Percentiles rank a stretch among this genome's conserved stretches.
These are phyloP conservation scores for Penicillium maclennaniae DNA, from an alignment of 495 filamentous ascomycete species.

Conservation along the genomic window DNA sequence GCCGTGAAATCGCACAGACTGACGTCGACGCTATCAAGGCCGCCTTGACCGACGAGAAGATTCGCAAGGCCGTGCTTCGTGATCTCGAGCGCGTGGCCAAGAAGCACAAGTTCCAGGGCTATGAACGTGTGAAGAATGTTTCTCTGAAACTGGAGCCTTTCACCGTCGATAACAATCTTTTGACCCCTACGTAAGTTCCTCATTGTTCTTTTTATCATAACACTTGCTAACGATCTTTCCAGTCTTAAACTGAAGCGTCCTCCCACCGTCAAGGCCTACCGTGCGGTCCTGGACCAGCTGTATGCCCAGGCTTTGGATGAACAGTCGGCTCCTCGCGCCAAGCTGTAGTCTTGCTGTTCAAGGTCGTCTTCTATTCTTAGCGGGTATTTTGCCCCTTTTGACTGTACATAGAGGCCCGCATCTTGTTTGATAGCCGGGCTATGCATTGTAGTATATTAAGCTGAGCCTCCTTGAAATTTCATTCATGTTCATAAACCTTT, in stretches of 20 bases:
- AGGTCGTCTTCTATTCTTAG: neutral
- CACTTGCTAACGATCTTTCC: conserved; percentile 30
- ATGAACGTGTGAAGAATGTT: conserved; percentile 74
- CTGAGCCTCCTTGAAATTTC: conserved; percentile 2
- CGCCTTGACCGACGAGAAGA: conserved; percentile 60
- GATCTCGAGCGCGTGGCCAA: conserved; percentile 78
- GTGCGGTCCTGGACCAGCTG: conserved; percentile 68
- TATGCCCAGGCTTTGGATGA: conserved; percentile 67
- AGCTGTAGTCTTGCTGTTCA: conserved; percentile 29
- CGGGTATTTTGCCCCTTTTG: neutral
- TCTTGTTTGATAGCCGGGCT: neutral
- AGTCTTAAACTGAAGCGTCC: conserved; percentile 95
- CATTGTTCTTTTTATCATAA: neutral
- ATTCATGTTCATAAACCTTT: neutral
- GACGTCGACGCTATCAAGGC: conserved; percentile 65
- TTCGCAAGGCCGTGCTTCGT: conserved; percentile 70
- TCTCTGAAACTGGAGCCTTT: conserved; percentile 84
- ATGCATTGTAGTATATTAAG: conserved; percentile 19
- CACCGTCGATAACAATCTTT: conserved; percentile 85
- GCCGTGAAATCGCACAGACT: conserved; percentile 54
- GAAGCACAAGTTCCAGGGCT: conserved; percentile 84
- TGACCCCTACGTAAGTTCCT: conserved; percentile 89
- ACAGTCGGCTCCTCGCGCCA: conserved; percentile 52
- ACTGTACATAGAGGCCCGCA: conserved; percentile 15
- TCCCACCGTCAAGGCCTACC: conserved; percentile 75